Evolutionary conservation across 306 rosid species (phyloP).

Genomic region (Begonia loranthoides): DNA sequence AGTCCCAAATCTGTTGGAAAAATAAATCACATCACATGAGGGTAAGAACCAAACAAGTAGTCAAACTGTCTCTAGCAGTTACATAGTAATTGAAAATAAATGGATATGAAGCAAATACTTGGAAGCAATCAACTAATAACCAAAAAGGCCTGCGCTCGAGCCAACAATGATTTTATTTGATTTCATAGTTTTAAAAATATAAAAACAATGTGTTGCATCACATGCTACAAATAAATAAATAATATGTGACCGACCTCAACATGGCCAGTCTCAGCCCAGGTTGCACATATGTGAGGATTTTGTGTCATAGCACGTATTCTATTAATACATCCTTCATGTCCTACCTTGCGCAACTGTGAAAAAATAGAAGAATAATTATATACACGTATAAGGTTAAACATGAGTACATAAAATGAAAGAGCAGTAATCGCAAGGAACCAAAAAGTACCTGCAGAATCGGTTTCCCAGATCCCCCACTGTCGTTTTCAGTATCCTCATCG

Average conservation of each 20-base stretch:
- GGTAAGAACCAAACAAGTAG: background rate
- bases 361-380: constrained; percentile 13
- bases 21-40: background rate
- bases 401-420: background rate
- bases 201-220: no score
- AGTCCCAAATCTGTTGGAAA: constrained; percentile 70
- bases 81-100: no score
- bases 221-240: no score
- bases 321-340: constrained; percentile 73
- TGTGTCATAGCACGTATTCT: constrained; percentile 87
- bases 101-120: no score
- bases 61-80: no score
- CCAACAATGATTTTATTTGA: no score
- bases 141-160: no score
- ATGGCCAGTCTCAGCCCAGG: constrained; percentile 78
- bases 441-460: constrained; percentile 54
- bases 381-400: constrained; percentile 6
- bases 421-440: background rate
- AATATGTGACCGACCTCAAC: constrained; percentile 44
- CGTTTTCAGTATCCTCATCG: constrained; percentile 57
- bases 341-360: constrained; percentile 63
- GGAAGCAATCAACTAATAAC: no score
- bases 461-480: constrained; percentile 25
- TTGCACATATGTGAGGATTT: constrained; percentile 81
- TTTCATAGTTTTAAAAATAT: no score